Percentiles rank a stretch among this genome's conserved stretches.
Conservation (phyloP, 495 filamentous ascomycete genomes). For the Neurospora terricola region DNA sequence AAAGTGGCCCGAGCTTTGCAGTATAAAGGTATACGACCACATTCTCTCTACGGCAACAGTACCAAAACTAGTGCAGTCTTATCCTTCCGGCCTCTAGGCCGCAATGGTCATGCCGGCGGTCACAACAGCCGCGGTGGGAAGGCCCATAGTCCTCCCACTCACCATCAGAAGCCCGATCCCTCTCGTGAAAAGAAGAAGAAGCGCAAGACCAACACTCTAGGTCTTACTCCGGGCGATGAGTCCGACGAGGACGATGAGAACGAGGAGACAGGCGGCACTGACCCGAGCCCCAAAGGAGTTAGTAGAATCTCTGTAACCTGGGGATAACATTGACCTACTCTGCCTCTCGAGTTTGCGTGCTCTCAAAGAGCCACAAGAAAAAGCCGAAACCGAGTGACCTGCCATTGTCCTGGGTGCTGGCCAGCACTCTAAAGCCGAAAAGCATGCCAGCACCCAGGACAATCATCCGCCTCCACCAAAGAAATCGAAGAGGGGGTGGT, state of each 20-base stretch:
- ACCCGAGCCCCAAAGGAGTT: too few species aligned
- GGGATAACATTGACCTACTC: too few species aligned
- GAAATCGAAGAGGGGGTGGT: background rate
- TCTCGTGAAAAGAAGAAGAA: conserved; percentile 63
- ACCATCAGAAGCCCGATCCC: conserved; percentile 56
- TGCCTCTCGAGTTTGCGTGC: background rate
- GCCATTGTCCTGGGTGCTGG: background rate
- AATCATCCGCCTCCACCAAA: background rate
- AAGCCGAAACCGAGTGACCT: background rate
- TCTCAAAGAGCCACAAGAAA: background rate
- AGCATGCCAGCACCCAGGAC: background rate
- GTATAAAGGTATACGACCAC: too few species aligned
- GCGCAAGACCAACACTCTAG: conserved; percentile 67
- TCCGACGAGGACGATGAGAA: conserved; percentile 68
- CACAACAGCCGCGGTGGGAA: conserved; percentile 14
- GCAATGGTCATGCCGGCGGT: conserved; percentile 11
- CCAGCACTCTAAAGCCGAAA: background rate
- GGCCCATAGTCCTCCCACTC: conserved; percentile 23
- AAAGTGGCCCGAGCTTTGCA: too few species aligned
- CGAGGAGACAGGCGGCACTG: conserved; percentile 31
- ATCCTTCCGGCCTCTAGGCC: too few species aligned
- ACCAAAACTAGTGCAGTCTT: too few species aligned
- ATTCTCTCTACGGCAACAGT: too few species aligned
- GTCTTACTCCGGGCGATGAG: conserved; percentile 62
- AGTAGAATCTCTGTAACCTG: too few species aligned